Conservation (phyloP, 352 stramenopile genomes). For the Phytophthora aleatoria region DNA sequence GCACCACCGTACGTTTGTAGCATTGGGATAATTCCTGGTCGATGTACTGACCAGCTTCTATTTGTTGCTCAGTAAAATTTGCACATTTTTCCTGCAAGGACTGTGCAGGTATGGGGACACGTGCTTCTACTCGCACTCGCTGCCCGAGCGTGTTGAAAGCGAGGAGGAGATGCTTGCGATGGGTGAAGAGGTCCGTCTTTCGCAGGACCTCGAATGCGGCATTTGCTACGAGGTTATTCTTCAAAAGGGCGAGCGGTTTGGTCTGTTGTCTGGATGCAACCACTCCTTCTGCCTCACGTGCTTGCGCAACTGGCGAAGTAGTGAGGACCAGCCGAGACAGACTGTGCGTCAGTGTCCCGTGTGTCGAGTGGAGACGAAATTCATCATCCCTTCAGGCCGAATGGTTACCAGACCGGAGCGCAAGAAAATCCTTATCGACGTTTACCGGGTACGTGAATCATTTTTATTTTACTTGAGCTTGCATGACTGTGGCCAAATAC, state of each 20-base stretch:
- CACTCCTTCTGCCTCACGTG: slow-evolving; percentile 88
- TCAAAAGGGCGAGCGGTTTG: slow-evolving; percentile 78
- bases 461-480: neutral
- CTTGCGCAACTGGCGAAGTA: slow-evolving; percentile 78
- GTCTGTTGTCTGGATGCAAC: slow-evolving; percentile 76
- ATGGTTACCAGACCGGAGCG: slow-evolving; percentile 71
- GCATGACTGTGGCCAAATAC: neutral
- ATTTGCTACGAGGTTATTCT: slow-evolving; percentile 88
- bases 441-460: slow-evolving; percentile 57
- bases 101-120: slow-evolving; percentile 78
- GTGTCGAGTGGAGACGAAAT: slow-evolving; percentile 79
- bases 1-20: slow-evolving; percentile 56
- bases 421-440: slow-evolving; percentile 70
- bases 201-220: slow-evolving; percentile 77
- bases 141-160: slow-evolving; percentile 45
- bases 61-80: slow-evolving; percentile 61
- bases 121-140: slow-evolving; percentile 83
- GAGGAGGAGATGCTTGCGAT: slow-evolving; percentile 58
- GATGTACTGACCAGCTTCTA: slow-evolving; percentile 5
- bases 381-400: slow-evolving; percentile 84
- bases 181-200: slow-evolving; percentile 68
- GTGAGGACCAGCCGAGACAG: slow-evolving; percentile 71
- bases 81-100: slow-evolving; percentile 84
- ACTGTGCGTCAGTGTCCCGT: slow-evolving; percentile 80
- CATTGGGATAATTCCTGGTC: neutral